Evolutionary conservation across 257 asterid species (phyloP), one percentile per base, ranked within the genome.

Genomic region (Schizonepeta tenuifolia): DNA sequence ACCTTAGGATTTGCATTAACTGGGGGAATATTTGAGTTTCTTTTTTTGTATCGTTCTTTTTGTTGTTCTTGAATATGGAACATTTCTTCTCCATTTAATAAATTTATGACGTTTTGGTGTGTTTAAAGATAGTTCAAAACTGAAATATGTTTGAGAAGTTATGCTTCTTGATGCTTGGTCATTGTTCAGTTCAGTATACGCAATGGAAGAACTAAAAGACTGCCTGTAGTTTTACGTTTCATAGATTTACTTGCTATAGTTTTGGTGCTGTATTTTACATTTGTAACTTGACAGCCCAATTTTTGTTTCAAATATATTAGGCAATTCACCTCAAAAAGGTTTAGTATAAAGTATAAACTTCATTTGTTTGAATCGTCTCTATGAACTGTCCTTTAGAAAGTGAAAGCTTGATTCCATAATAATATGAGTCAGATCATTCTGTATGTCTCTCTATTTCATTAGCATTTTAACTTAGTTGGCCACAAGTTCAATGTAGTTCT

Each of bases 381-480:
- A 18, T 20, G 28, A 20, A 51, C 24, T 50, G 13, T 51, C 59
- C 9, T 21, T 31, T 54, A 7, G 31, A 54, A 47, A 14, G 13
- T 49, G 66, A 36, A 47, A 15, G 67, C 20, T 28, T 21, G 9
- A 12, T 63, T 3, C 62, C 35, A 12, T 24, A 8, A 53, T 35
- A 59, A 44, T 53, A 40, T 28, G 31, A 43, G 8, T 65, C 28
- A 49, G 70, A 47, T 68, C 26, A 60, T 49, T 62, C 49, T 18
- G 35, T 61, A 40, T 44, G 21, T 41, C 71, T 50, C 20, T 70
- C 20, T 9, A 7, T 50, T 56, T 69, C 22, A 55, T 47, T 18
- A 21, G 79, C 73, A 18, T 61, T 43, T 65, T 59, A 71, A 50
- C 68, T 53, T 53, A 58, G 41, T 69, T 56, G 40, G 1, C 22